Conservation (phyloP, 352 stramenopile genomes). For the Phytophthora foliorum region DNA sequence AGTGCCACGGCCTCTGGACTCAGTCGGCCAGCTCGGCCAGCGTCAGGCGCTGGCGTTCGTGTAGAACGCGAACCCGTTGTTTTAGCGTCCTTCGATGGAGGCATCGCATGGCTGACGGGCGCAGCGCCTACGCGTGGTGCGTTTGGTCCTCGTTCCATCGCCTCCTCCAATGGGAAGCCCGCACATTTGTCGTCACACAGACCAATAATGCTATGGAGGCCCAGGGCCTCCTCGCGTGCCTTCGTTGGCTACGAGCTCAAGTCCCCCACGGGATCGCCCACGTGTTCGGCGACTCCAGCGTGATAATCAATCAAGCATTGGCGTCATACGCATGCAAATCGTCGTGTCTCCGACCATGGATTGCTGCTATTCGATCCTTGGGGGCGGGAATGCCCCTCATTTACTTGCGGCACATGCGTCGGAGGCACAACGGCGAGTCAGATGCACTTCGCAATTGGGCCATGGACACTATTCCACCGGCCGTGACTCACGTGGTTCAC, state of each 20-base stretch:
- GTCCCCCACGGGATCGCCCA: background rate
- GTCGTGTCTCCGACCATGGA: slow-evolving; percentile 3
- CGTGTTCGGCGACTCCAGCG: slow-evolving; percentile 22
- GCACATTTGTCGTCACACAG: background rate
- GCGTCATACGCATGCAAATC: background rate
- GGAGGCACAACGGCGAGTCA: background rate
- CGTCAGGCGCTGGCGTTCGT: background rate
- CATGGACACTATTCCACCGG: slow-evolving; percentile 13
- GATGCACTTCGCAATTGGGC: slow-evolving; percentile 30
- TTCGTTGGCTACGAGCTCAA: slow-evolving; percentile 6
- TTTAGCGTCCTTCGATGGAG: slow-evolving; percentile 27
- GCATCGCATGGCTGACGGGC: background rate
- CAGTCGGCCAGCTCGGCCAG: no score
- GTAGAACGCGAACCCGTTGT: no score
- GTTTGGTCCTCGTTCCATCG: slow-evolving; percentile 6
- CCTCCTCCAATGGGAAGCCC: slow-evolving; percentile 12
- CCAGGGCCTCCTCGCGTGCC: slow-evolving; percentile 21
- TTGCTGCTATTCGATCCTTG: slow-evolving; percentile 19
- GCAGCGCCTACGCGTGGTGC: slow-evolving; percentile 28
- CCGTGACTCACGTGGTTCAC: background rate
- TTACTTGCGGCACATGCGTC: slow-evolving; percentile 8
- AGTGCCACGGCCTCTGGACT: no score
- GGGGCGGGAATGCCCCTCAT: background rate
- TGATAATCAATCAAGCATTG: slow-evolving; percentile 27
- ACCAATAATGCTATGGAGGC: slow-evolving; percentile 43